Percentiles rank a stretch among this genome's conserved stretches.
These are phyloP conservation scores for Ammopiptanthus mongolicus DNA, from an alignment of 306 rosid species.

Conservation along the genomic window DNA sequence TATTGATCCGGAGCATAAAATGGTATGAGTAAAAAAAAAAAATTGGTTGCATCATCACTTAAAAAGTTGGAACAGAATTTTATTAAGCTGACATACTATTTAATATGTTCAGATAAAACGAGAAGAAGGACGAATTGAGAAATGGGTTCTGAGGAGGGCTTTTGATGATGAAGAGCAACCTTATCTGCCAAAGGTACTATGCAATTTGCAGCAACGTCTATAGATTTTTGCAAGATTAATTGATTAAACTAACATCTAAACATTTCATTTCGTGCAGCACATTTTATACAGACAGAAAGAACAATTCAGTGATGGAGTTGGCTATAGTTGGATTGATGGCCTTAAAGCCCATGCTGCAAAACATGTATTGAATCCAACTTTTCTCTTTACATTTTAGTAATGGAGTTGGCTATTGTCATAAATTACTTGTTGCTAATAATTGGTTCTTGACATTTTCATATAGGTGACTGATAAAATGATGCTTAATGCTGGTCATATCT, in stretches of 20 bases:
- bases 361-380: constrained; percentile 45
- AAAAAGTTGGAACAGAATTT: neutral
- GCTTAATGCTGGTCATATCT: constrained; percentile 70
- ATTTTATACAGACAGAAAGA: constrained; percentile 92
- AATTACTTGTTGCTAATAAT: neutral
- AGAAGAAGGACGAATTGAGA: constrained; percentile 82
- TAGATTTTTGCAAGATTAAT: neutral
- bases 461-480: constrained; percentile 90
- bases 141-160: constrained; percentile 83
- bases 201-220: neutral
- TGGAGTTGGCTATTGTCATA: neutral
- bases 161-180: constrained; percentile 90
- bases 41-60: neutral
- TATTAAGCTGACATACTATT: neutral
- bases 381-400: neutral
- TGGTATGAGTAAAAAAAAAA: constrained; percentile 39
- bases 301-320: constrained; percentile 97
- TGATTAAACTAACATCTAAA: constrained; percentile 16
- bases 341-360: constrained; percentile 80
- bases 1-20: constrained; percentile 74
- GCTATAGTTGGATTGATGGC: constrained; percentile 98
- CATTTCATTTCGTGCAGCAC: constrained; percentile 50
- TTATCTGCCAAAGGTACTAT: constrained; percentile 82
- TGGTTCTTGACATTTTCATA: neutral
- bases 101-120: constrained; percentile 51